Base-by-base conservation (phyloP, 257 asterid genomes). In the Nicotiana attenuata region DNA sequence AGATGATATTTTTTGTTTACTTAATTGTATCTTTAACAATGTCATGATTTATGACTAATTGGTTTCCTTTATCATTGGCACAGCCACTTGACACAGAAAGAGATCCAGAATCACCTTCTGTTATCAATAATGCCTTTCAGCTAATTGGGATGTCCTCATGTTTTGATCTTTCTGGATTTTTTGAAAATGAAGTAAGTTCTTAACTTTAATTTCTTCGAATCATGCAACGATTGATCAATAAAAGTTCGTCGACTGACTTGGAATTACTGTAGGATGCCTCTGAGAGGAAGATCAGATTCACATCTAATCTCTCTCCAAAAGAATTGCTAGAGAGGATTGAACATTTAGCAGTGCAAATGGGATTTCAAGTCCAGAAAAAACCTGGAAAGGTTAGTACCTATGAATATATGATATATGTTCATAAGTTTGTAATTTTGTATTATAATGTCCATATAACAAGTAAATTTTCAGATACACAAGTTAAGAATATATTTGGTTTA, bases 101-200 rank as follows among this genome's bases (percentile, higher is more conserved):
- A 66, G 89, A 86, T 77, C 84, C 90, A 31, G 91, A 86, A 47
- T 87, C 91, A 22, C 91, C 93, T 59, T 81, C 90, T 33, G 87
- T 89, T 13, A 94, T 94, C 71, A 94, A 71, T 7, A 71, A 94
- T 83, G 98, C 98, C 78, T 94, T 94, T 86, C 92, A 94, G 91
- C 93, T 94, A 45, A 94, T 94, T 71, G 97, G 97, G 81, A 94
- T 94, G 98, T 94, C 97, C 53, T 93, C 98, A 15, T 94, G 90
- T 82, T 88, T 94, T 11, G 98, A 94, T 86, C 96, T 94, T 80
- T 94, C 98, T 60, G 98, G 97, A 76, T 92, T 94, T 91, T 94
- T 94, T 76, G 98, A 94, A 87, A 88, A 93, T 81, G 98, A 94
- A 92, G 98, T 93, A 17, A 80, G 15, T 50, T 65, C 38, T 7